Evolutionary conservation across 2,329 filamentous ascomycete genomes (phyloP).

Genomic region (Monilinia laxa): DNA sequence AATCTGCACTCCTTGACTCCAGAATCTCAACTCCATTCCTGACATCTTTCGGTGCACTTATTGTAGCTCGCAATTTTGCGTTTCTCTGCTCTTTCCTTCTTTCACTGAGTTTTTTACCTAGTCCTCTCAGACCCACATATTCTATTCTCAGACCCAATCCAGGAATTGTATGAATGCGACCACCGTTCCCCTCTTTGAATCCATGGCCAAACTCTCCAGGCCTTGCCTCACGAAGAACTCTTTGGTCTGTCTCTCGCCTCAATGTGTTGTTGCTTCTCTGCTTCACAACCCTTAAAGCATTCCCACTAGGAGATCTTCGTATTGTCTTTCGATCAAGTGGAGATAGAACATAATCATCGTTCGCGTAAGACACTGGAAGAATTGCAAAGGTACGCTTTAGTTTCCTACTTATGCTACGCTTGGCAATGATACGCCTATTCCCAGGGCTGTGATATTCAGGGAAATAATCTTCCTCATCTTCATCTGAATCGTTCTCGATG

Average conservation of each 20-base stretch:
- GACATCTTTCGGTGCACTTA: conserved; percentile 53
- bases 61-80: conserved; percentile 58
- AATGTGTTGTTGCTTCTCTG: conserved; percentile 48
- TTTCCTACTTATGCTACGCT: conserved; percentile 49
- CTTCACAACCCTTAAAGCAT: conserved; percentile 54
- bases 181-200: conserved; percentile 38
- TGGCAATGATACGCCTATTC: conserved; percentile 47
- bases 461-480: conserved; percentile 41
- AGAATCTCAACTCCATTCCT: conserved; percentile 39
- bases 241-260: conserved; percentile 28
- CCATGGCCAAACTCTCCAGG: conserved; percentile 35
- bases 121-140: conserved; percentile 50
- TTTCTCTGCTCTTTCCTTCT: conserved; percentile 58
- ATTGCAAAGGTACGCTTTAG: conserved; percentile 59
- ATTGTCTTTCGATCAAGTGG: conserved; percentile 56
- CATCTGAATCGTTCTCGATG: conserved; percentile 40
- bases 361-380: conserved; percentile 49
- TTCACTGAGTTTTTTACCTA: conserved; percentile 58
- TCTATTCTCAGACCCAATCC: conserved; percentile 49
- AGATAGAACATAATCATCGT: conserved; percentile 42
- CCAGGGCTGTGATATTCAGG: conserved; percentile 44
- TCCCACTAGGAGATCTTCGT: conserved; percentile 58
- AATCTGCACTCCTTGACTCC: conserved; percentile 18
- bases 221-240: conserved; percentile 25
- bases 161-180: conserved; percentile 36